Evolutionary conservation across 169 alveolate species (phyloP), one percentile per base, ranked within the genome.

Genomic region (Cryptosporidium bovis): DNA sequence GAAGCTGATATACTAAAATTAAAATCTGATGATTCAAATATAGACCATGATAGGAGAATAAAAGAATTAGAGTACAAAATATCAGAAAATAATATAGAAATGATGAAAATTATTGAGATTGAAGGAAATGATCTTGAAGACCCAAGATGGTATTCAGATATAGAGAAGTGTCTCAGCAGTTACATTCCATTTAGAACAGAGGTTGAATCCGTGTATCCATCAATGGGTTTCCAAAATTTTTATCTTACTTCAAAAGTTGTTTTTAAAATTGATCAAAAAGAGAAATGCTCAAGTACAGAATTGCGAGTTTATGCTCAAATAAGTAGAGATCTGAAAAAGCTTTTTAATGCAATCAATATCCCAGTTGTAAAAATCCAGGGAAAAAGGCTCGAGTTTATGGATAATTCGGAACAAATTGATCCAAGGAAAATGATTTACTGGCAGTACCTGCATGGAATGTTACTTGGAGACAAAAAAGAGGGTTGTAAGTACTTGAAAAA

Each of bases 351-450:
- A 16, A 34, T 60, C 8, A 77, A 77, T 62, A 24, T 77, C 12
- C 83, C 83, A 4, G 2, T 51, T 8, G 60, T 69, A 33, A 53
- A n/a, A 18, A 55, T 69, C n/a, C 55, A 33, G 29, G 67, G 55
- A 16, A 53, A 40, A 7, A 56, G n/a, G 6, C n/a, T 56, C 2
- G 66, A 69, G n/a, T 40, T 40, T 3, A 18, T 16, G 3, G n/a
- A 58, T 40, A 36, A 10, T n/a, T 10, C 20, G n/a, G 64, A 64
- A 5, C 64, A 44, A 10, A 77, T 77, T 60, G 87, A 77, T 50
- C 87, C 87, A 60, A 77, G 87, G 16, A 24, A 77, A 40, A 77
- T 77, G 69, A 62, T 44, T 33, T 44, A 77, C 31, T 77, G 87
- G 87, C 55, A 77, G 56, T 15, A 20, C 33, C 27, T 77, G n/a